phyloP scores from a whole-genome alignment of 495 filamentous ascomycete genomes.

The Cercophora samala region DNA sequence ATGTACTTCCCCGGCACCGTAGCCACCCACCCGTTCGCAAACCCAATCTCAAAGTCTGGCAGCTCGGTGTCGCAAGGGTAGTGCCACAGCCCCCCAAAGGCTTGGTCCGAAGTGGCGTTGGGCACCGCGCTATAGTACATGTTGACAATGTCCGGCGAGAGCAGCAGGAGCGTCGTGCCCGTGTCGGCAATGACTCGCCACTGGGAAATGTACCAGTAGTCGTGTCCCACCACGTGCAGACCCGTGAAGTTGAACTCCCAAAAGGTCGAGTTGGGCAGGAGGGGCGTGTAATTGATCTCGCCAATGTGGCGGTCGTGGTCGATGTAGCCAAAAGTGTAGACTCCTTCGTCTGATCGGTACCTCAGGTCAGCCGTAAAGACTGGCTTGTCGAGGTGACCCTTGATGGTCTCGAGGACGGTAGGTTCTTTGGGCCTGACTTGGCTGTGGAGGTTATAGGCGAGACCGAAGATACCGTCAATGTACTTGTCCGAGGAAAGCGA shows the following conservation, averaged over 20 bases:
- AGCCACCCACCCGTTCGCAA: slow-evolving; percentile 55
- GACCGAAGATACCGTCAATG: slow-evolving; percentile 40
- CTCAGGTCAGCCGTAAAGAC: slow-evolving; percentile 70
- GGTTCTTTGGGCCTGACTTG: slow-evolving; percentile 54
- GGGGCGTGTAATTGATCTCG: slow-evolving; percentile 56
- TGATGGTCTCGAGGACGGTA: slow-evolving; percentile 65
- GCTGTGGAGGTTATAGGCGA: slow-evolving; percentile 31
- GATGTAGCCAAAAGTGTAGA: slow-evolving; percentile 76
- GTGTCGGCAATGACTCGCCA: slow-evolving; percentile 68
- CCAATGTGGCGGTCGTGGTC: slow-evolving; percentile 53
- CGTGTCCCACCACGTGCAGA: slow-evolving; percentile 54
- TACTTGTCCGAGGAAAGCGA: slow-evolving; percentile 26
- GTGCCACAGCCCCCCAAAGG: slow-evolving; percentile 55
- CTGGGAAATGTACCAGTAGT: slow-evolving; percentile 33
- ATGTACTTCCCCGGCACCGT: slow-evolving; percentile 66
- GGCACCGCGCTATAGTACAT: slow-evolving; percentile 64
- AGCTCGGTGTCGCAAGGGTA: slow-evolving; percentile 55
- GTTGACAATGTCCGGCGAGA: slow-evolving; percentile 57
- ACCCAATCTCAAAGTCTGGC: slow-evolving; percentile 49
- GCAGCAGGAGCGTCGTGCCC: slow-evolving; percentile 66
- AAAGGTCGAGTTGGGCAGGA: slow-evolving; percentile 61
- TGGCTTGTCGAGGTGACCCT: slow-evolving; percentile 42
- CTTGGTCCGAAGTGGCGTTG: slow-evolving; percentile 53
- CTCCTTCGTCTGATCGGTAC: slow-evolving; percentile 56
- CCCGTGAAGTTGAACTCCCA: slow-evolving; percentile 62